Evolutionary conservation across 225 moss, liverwort and hornwort genomes (phyloP).

Genomic region (Marchantia polymorpha): DNA sequence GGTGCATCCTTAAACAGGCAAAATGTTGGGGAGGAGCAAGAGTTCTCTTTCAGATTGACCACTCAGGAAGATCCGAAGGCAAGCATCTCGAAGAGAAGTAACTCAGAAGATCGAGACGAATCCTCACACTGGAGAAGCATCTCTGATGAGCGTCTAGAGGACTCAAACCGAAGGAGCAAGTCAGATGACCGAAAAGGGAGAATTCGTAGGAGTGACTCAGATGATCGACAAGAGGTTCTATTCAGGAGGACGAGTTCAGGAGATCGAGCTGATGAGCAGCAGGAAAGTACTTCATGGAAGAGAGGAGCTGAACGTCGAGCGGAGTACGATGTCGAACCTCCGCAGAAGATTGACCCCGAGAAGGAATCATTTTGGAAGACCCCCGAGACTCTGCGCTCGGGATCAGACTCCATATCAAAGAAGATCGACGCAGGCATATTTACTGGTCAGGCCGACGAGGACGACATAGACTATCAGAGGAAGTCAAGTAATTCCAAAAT

Average conservation of each 20-base stretch:
- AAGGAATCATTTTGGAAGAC: conserved; percentile 17
- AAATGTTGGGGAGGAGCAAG: conserved; percentile 5
- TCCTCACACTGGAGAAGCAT: conserved; percentile 6
- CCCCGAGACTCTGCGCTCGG: conserved; percentile 19
- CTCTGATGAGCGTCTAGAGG: conserved; percentile 8
- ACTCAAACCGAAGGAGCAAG: conserved; percentile 17
- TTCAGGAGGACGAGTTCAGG: conserved; percentile 30
- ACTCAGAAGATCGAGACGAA: conserved; percentile 20
- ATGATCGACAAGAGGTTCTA: not conserved
- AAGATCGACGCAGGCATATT: conserved; percentile 16
- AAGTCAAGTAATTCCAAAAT: conserved; percentile 24
- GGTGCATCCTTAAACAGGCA: conserved; percentile 9
- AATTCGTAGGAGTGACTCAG: conserved; percentile 1
- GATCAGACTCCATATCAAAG: conserved; percentile 3
- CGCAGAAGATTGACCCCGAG: conserved; percentile 12
- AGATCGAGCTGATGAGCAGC: conserved; percentile 33
- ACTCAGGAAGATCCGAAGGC: conserved; percentile 6
- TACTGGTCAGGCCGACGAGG: conserved; percentile 13
- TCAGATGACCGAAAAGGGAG: conserved; percentile 29
- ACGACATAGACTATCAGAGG: conserved; percentile 11
- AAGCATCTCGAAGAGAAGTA: conserved; percentile 8
- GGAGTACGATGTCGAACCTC: conserved; percentile 15
- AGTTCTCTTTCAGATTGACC: conserved; percentile 24
- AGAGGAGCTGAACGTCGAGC: conserved; percentile 20
- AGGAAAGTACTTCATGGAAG: conserved; percentile 46